A percentile compares a stretch with the other conserved stretches of the same genome.
Conservation (phyloP, 495 filamentous ascomycete genomes). For the Amphirosellinia nigrospora region DNA sequence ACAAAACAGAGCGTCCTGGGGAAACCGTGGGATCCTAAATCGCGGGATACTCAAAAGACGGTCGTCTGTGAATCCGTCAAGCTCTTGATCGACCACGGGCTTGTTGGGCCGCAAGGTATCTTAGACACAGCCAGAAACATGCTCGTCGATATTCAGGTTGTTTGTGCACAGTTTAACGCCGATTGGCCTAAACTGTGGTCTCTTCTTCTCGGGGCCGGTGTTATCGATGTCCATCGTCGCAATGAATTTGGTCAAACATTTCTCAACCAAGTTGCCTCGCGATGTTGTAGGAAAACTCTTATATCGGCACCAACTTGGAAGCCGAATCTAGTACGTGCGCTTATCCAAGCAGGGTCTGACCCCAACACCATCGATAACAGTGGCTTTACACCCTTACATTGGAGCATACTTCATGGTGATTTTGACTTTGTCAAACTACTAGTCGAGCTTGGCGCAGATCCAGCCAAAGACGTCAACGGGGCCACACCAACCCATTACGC, state of each 20-base stretch:
- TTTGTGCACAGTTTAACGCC: background rate
- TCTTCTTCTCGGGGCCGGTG: background rate
- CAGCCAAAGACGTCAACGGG: background rate
- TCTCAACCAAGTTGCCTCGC: background rate
- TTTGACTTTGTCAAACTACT: background rate
- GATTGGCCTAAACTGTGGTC: background rate
- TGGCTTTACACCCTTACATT: background rate
- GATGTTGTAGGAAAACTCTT: background rate
- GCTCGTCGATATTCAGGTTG: background rate
- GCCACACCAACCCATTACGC: background rate
- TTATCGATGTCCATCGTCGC: background rate
- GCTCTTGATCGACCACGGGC: background rate
- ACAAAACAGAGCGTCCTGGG: no score
- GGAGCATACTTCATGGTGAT: background rate
- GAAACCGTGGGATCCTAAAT: no score
- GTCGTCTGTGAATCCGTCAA: background rate
- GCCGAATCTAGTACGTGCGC: background rate
- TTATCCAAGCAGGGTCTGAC: background rate
- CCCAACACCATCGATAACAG: constrained; percentile 1
- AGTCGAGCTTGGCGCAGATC: constrained; percentile 3
- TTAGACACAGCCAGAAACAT: background rate
- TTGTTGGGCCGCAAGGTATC: background rate
- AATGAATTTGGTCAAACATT: constrained; percentile 8
- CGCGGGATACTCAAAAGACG: background rate
- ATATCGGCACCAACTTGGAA: background rate